phyloP scores from a whole-genome alignment of 2,329 filamentous ascomycete genomes.

The Orbilia brochopaga region DNA sequence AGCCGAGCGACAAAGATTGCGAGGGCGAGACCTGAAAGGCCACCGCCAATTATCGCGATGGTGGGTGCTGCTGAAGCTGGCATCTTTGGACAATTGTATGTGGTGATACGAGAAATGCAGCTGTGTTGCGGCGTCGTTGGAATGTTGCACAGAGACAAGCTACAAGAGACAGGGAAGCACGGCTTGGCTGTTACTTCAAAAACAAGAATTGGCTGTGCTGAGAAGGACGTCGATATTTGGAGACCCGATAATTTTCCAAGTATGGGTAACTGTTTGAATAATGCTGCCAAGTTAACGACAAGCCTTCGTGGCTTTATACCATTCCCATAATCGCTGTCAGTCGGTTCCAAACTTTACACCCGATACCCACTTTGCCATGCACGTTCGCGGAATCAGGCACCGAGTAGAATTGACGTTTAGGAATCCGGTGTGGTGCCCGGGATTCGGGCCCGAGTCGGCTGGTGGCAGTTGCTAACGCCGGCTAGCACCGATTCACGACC shows the following conservation, averaged over 20 bases:
- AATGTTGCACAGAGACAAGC: neutral
- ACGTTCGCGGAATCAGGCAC: slow-evolving; percentile 1
- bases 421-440: no score
- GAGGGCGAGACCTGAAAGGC: slow-evolving; percentile 40
- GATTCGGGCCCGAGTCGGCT: no score
- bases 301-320: no score
- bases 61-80: slow-evolving; percentile 4
- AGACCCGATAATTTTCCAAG: no score
- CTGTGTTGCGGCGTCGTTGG: slow-evolving; percentile 3
- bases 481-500: no score
- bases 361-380: neutral
- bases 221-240: neutral
- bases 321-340: no score
- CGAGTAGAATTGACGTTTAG: neutral
- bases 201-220: neutral
- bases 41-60: slow-evolving; percentile 31
- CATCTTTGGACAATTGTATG: neutral
- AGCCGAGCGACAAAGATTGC: slow-evolving; percentile 62
- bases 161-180: neutral
- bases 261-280: no score
- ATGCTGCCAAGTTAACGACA: no score
- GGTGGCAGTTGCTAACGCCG: no score
- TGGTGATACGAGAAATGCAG: neutral
- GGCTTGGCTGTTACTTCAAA: neutral
- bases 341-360: neutral